Evolutionary conservation across 495 filamentous ascomycete genomes (phyloP).

Genomic region (Podospora didyma): DNA sequence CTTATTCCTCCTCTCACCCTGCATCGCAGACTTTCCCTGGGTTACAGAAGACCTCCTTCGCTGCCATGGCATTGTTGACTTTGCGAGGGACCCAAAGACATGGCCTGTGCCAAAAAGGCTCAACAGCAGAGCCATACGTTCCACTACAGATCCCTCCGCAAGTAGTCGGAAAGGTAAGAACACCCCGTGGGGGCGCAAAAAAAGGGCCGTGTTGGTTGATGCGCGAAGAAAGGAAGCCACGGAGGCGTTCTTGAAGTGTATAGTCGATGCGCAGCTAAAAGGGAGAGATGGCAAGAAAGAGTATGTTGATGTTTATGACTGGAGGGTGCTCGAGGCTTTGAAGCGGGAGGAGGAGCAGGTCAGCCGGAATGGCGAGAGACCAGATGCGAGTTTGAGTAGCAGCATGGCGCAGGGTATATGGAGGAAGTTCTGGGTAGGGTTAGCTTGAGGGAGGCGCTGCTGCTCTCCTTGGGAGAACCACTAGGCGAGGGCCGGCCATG

Average conservation of each 20-base stretch:
- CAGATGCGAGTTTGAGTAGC: slow-evolving; percentile 4
- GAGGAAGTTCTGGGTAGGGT: slow-evolving; percentile 22
- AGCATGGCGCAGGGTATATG: slow-evolving; percentile 10
- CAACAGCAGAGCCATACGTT: slow-evolving; percentile 23
- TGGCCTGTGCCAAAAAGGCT: slow-evolving; percentile 20
- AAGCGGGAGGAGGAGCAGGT: slow-evolving; percentile 32
- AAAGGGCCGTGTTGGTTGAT: slow-evolving; percentile 46
- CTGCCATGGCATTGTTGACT: slow-evolving; percentile 33
- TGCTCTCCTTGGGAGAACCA: too few relatives aligned
- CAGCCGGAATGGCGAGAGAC: slow-evolving; percentile 2
- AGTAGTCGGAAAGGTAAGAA: too few relatives aligned
- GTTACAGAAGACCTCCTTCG: slow-evolving; percentile 41
- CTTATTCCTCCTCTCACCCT: slow-evolving; percentile 43
- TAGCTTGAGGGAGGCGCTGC: slow-evolving; percentile 10
- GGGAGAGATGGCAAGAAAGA: slow-evolving; percentile 30
- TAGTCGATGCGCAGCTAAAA: slow-evolving; percentile 32
- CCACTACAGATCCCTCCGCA: background rate
- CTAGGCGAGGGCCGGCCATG: too few relatives aligned
- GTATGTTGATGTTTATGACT: slow-evolving; percentile 46
- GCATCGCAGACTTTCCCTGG: slow-evolving; percentile 36
- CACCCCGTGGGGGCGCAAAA: too few relatives aligned
- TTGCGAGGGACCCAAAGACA: slow-evolving; percentile 26
- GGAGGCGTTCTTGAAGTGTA: slow-evolving; percentile 29
- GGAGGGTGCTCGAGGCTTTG: slow-evolving; percentile 44
- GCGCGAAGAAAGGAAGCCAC: slow-evolving; percentile 34